Conservation (phyloP, 208 protist species). For the Acanthamoeba healyi region DNA sequence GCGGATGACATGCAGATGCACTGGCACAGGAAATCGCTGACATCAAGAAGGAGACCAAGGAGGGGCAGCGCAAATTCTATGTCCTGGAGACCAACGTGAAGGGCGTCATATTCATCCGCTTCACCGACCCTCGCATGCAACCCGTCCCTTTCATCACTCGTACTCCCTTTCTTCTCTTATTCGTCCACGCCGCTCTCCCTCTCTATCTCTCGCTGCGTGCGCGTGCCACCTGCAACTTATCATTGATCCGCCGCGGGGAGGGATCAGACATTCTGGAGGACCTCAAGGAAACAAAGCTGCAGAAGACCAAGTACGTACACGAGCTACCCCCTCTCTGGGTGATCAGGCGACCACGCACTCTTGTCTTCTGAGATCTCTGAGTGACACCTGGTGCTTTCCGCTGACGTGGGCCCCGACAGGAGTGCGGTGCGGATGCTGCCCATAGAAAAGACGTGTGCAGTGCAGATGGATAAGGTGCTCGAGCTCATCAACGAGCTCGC, state of each 20-base stretch:
- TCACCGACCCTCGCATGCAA: not conserved
- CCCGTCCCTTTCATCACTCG: not conserved
- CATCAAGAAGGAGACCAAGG: not conserved
- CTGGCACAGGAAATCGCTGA: not conserved
- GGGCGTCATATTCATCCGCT: not conserved
- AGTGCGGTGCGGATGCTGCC: not conserved
- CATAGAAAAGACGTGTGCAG: not conserved
- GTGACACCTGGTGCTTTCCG: too few relatives aligned
- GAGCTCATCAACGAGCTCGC: not conserved
- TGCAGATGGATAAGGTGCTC: not conserved
- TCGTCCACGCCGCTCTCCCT: not conserved
- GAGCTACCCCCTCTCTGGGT: not conserved
- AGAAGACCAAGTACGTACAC: not conserved
- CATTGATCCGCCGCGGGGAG: too few relatives aligned
- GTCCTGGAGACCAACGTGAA: constrained; percentile 7
- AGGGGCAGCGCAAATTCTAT: constrained; percentile 3
- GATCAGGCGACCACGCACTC: not conserved
- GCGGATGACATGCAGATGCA: not conserved
- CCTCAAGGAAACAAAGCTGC: not conserved
- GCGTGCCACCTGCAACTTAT: too few relatives aligned
- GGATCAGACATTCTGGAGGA: not conserved
- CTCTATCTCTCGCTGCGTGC: not conserved
- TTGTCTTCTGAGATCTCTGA: too few relatives aligned
- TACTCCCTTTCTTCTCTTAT: not conserved
- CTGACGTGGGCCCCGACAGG: not conserved